These are phyloP conservation scores for Lomentospora prolificans DNA, from an alignment of 2,329 filamentous ascomycete genomes.

Conservation along the genomic window DNA sequence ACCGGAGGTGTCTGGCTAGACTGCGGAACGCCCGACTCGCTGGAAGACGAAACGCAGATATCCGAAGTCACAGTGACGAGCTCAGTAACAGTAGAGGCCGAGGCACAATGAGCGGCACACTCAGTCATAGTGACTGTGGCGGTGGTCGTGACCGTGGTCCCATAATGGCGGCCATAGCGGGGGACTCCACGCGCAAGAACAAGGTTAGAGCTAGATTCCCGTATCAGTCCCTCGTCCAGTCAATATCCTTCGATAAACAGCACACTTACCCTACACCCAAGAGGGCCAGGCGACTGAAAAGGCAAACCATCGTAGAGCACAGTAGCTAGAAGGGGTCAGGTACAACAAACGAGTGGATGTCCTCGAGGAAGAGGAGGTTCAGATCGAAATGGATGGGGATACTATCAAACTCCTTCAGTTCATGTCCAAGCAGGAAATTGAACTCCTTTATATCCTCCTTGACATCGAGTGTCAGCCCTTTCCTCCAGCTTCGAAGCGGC, in stretches of 20 bases:
- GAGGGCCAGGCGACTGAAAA: neutral
- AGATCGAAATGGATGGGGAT: too few relatives aligned
- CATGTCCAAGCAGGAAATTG: too few relatives aligned
- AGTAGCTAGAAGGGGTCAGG: neutral
- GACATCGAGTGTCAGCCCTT: too few relatives aligned
- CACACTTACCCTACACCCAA: constrained; percentile 2
- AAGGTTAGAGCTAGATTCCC: neutral
- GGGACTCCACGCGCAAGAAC: neutral
- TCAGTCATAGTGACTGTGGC: neutral
- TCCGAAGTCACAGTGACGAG: neutral
- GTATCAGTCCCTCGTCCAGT: neutral
- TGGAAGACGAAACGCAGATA: neutral
- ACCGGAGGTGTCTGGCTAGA: neutral
- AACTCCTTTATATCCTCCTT: neutral
- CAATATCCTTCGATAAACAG: neutral
- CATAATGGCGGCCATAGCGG: neutral
- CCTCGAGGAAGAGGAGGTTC: neutral
- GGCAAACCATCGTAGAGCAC: neutral
- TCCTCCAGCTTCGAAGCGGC: too few relatives aligned
- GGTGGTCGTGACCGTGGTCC: neutral
- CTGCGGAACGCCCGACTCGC: neutral
- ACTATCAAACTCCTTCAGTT: too few relatives aligned
- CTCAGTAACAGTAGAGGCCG: neutral
- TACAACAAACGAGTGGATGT: neutral
- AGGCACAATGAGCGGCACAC: neutral